These are phyloP conservation scores for Lupinus albus DNA, from an alignment of 306 rosid genomes.

Conservation along the genomic window DNA sequence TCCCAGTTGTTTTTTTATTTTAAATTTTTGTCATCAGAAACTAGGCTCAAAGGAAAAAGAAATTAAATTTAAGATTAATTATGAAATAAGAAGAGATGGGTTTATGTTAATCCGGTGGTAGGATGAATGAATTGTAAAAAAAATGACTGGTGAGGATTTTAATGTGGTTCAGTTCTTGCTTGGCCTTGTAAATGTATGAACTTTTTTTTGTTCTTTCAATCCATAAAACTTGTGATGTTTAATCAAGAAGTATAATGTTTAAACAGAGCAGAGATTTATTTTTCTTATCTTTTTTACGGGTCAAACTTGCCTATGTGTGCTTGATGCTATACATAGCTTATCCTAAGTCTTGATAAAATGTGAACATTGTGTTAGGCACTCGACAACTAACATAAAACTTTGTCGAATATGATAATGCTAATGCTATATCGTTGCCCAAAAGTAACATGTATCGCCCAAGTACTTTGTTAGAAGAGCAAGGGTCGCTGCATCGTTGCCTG, in stretches of 20 bases:
- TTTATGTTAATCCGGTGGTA: slow-evolving; percentile 23
- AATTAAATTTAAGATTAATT: slow-evolving; percentile 14
- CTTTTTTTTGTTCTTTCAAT: too few species aligned
- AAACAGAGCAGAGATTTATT: slow-evolving; percentile 13
- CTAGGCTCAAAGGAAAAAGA: slow-evolving; percentile 29
- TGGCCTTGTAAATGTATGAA: slow-evolving; percentile 55
- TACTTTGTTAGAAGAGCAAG: too few species aligned
- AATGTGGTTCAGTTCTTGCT: slow-evolving; percentile 41
- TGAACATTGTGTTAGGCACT: too few species aligned
- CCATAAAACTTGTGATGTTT: slow-evolving; percentile 43
- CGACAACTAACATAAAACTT: too few species aligned
- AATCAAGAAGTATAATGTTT: slow-evolving; percentile 28
- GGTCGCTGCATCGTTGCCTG: too few species aligned
- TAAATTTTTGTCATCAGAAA: slow-evolving; percentile 16
- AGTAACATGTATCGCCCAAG: too few species aligned
- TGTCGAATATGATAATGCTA: too few species aligned
- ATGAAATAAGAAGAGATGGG: slow-evolving; percentile 35
- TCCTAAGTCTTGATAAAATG: too few species aligned
- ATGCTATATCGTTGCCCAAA: too few species aligned
- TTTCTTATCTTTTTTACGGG: slow-evolving; percentile 5
- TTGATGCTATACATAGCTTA: too few species aligned
- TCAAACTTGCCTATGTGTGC: too few species aligned
- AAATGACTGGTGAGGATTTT: slow-evolving; percentile 21
- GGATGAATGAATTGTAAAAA: slow-evolving; percentile 38
- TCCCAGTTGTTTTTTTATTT: slow-evolving; percentile 10